Evolutionary conservation across 805 yeast species (phyloP).

Genomic region (Ogataea dorogensis): DNA sequence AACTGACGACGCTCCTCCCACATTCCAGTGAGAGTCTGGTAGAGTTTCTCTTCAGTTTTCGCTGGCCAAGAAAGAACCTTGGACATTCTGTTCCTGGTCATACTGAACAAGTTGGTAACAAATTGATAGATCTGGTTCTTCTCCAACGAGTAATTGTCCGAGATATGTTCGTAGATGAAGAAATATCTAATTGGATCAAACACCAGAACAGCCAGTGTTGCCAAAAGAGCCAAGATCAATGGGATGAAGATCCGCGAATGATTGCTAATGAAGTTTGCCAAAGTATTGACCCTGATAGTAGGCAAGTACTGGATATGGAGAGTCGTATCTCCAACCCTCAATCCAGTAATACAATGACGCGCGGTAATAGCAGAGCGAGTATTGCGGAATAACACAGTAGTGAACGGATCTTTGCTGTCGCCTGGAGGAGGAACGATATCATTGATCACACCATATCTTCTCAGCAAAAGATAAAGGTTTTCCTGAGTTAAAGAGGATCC

Average conservation of each 20-base stretch:
- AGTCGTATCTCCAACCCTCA: conserved; percentile 58
- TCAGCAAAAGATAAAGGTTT: conserved; percentile 68
- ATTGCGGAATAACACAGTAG: conserved; percentile 54
- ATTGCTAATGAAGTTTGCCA: conserved; percentile 58
- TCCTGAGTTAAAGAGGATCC: conserved; percentile 80
- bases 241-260: conserved; percentile 89
- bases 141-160: conserved; percentile 55
- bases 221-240: conserved; percentile 68
- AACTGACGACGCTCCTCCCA: conserved; percentile 75
- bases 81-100: conserved; percentile 29
- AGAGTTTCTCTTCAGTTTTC: conserved; percentile 15
- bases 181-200: conserved; percentile 92
- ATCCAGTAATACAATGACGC: conserved; percentile 85
- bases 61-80: conserved; percentile 19
- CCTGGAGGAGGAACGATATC: conserved; percentile 65
- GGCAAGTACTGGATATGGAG: conserved; percentile 75
- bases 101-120: conserved; percentile 32
- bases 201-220: conserved; percentile 77
- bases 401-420: conserved; percentile 42
- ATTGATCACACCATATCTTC: conserved; percentile 82
- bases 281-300: conserved; percentile 47
- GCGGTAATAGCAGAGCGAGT: conserved; percentile 78
- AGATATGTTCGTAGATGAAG: conserved; percentile 71
- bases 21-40: conserved; percentile 26
- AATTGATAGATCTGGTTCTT: conserved; percentile 38